Evolutionary conservation across 768 basidiomycete genomes (phyloP), one percentile per base, ranked within the genome.

Genomic region (Coprinopsis cinerea): DNA sequence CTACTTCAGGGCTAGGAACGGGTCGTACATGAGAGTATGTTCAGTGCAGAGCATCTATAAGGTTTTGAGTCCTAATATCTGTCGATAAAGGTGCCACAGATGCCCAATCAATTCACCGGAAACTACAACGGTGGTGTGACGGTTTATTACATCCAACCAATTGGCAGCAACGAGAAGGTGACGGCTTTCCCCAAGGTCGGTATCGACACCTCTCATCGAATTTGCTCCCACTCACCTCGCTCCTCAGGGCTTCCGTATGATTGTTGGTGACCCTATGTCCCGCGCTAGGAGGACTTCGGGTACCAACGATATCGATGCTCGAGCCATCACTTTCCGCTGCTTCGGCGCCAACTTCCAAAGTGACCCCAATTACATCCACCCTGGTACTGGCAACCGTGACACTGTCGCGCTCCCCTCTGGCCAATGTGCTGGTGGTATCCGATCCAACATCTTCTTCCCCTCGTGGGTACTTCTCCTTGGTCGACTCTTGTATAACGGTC

Each of bases 381-480:
- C 48, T 11, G 48, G 48, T 18, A 49, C 48, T 42, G 48, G 48
- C 2, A 30, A 20, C 25, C 41, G 24, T n/a, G 48, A 49, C 28
- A 49, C 48, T 28, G 40, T 49, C 48, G 41, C 23, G 6, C 48
- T 49, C 23, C 48, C 48, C 3, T n/a, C 24, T 18, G 30, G 30
- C 11, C 7, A 25, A 15, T 49, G 48, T 49, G 40, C 25, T 32
- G 48, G 48, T 22, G 48, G 48, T 23, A 49, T 49, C 20, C 48
- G 48, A 9, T 49, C 48, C 40, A 49, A 49, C 30, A 49, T 49
- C 39, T 49, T 49, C 48, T 49, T 49, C 48, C 48, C 48, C 5
- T 49, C 48, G 25, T 43, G 11, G 9, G 41, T 6, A 9, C 37
- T 10, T 14, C 7, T 9, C 9, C 18, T 17, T 40, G 9, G 7